Percentiles rank a stretch among this genome's conserved stretches.
These are phyloP conservation scores for Leccinum barrowsii DNA, from an alignment of 768 basidiomycete species.

Conservation along the genomic window DNA sequence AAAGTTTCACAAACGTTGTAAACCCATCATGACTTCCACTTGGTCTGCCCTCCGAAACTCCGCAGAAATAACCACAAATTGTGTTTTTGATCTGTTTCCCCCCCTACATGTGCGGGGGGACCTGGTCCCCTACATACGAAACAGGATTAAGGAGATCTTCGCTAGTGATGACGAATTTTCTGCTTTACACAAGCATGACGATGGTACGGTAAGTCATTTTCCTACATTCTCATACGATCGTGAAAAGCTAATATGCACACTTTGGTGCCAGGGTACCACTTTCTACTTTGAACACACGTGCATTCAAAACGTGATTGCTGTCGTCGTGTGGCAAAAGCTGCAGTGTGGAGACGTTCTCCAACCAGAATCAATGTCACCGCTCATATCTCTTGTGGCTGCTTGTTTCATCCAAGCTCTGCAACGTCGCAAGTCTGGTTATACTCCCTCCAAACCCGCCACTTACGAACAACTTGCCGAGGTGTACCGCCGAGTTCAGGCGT, in stretches of 20 bases:
- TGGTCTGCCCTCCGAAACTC: no score
- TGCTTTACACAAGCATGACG: no score
- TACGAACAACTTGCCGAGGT: not conserved
- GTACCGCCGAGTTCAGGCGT: not conserved
- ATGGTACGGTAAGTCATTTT: not conserved
- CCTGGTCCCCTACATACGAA: no score
- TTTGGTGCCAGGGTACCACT: not conserved
- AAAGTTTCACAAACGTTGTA: no score
- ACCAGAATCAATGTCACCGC: not conserved
- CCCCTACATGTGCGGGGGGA: no score
- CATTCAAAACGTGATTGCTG: not conserved
- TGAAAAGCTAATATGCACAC: not conserved
- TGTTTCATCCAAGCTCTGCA: not conserved
- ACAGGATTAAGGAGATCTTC: no score
- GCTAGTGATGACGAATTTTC: no score
- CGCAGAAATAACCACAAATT: no score
- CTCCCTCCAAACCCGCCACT: no score
- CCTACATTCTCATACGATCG: not conserved
- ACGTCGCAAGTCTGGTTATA: not conserved
- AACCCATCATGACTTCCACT: no score
- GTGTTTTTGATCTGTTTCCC: no score
- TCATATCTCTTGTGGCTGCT: not conserved
- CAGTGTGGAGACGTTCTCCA: not conserved
- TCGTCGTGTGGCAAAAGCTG: not conserved
- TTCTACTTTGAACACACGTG: not conserved